Conservation (phyloP, 2,329 filamentous ascomycete genomes). For the Apiospora marii region DNA sequence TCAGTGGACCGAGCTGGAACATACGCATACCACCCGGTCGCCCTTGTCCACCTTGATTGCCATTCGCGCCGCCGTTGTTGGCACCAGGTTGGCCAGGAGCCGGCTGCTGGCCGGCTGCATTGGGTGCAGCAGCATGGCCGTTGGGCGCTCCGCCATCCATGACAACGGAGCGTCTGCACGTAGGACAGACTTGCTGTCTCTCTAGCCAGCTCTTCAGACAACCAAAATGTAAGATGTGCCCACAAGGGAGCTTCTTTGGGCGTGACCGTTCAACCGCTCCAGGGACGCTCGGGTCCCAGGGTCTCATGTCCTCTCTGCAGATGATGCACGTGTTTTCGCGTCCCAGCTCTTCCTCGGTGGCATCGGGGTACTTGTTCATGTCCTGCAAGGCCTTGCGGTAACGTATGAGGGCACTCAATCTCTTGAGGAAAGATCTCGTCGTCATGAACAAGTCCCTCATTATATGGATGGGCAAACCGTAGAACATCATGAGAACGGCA, state of each 20-base stretch:
- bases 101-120: constrained; percentile 41
- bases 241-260: constrained; percentile 95
- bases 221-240: constrained; percentile 92
- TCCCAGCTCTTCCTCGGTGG: constrained; percentile 82
- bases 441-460: constrained; percentile 96
- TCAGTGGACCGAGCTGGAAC: constrained; percentile 77
- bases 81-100: constrained; percentile 37
- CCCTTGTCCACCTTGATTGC: constrained; percentile 45
- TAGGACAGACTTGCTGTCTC: constrained; percentile 95
- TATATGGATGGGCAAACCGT: constrained; percentile 95
- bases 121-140: constrained; percentile 44
- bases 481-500: constrained; percentile 89
- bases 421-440: constrained; percentile 87
- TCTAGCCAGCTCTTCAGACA: constrained; percentile 98
- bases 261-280: constrained; percentile 83
- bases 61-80: constrained; percentile 38
- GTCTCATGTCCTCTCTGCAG: constrained; percentile 93
- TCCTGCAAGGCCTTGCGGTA: constrained; percentile 92
- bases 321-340: constrained; percentile 97
- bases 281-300: constrained; percentile 71
- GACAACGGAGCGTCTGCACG: constrained; percentile 86
- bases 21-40: constrained; percentile 61
- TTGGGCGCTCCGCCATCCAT: constrained; percentile 55
- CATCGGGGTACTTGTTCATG: constrained; percentile 95
- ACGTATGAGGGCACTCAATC: constrained; percentile 85